phyloP scores from a whole-genome alignment of 768 basidiomycete species.

The Rhizopogon rudus region DNA sequence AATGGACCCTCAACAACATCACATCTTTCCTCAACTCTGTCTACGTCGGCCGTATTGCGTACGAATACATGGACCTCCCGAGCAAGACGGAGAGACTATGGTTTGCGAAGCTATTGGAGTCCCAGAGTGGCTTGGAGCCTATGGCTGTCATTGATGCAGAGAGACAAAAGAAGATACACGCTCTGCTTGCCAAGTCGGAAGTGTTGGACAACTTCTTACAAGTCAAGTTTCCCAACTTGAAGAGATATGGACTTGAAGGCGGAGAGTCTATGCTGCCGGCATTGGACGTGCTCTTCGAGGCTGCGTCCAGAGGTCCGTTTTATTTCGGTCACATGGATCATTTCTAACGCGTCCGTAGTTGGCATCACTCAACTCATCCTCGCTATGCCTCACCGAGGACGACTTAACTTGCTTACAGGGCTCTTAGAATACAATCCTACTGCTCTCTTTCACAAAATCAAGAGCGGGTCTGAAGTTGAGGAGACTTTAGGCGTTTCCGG shows the following conservation, averaged over 20 bases:
- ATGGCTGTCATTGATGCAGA: conserved; percentile 24
- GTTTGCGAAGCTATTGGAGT: conserved; percentile 86
- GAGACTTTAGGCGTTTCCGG: conserved; percentile 66
- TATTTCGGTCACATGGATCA: neutral
- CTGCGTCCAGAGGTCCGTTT: conserved; percentile 52
- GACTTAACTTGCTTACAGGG: conserved; percentile 80
- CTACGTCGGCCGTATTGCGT: conserved; percentile 84
- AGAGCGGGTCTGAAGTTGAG: conserved; percentile 68
- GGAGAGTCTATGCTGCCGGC: conserved; percentile 94
- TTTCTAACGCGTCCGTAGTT: conserved; percentile 30
- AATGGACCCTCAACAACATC: conserved; percentile 71
- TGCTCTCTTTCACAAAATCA: conserved; percentile 83
- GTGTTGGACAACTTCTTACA: conserved; percentile 83
- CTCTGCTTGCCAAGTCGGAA: conserved; percentile 70
- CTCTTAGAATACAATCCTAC: conserved; percentile 63
- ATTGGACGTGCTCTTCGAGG: conserved; percentile 68
- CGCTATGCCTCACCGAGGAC: conserved; percentile 85
- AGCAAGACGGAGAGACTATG: conserved; percentile 82
- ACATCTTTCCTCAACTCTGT: conserved; percentile 60
- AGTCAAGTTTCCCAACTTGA: conserved; percentile 83
- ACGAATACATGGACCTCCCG: conserved; percentile 90
- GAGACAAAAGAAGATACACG: conserved; percentile 56
- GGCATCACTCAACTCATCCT: conserved; percentile 71
- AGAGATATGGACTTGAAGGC: conserved; percentile 86
- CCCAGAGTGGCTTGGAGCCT: conserved; percentile 27